Evolutionary conservation across 2,329 filamentous ascomycete species (phyloP).

Genomic region (Coniochaeta sp.): DNA sequence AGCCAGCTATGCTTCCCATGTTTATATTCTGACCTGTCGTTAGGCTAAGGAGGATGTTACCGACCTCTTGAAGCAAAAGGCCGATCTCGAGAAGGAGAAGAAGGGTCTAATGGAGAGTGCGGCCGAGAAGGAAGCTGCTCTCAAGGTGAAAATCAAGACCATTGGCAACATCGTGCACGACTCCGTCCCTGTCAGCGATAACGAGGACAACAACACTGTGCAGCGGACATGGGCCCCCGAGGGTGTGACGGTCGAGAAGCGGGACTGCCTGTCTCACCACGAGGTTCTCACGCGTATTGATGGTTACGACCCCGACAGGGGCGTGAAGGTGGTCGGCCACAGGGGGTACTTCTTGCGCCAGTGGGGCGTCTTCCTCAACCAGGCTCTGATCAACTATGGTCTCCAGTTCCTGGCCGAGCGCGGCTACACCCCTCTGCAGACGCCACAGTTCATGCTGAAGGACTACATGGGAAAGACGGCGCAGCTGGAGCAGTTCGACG

Average conservation of each 20-base stretch:
- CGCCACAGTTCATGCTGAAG: slow-evolving; percentile 90
- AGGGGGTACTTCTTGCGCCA: slow-evolving; percentile 86
- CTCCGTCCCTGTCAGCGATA: slow-evolving; percentile 73
- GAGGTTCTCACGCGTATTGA: slow-evolving; percentile 84
- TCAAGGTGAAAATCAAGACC: slow-evolving; percentile 72
- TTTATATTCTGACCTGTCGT: slow-evolving; percentile 4
- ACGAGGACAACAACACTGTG: slow-evolving; percentile 80
- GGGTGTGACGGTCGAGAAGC: slow-evolving; percentile 65
- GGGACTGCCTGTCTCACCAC: slow-evolving; percentile 79
- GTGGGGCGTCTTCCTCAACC: slow-evolving; percentile 70
- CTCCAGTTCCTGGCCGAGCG: slow-evolving; percentile 77
- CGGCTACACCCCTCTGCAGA: slow-evolving; percentile 76
- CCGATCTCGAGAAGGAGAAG: slow-evolving; percentile 71
- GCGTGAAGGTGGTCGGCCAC: slow-evolving; percentile 90
- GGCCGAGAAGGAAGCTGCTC: slow-evolving; percentile 62
- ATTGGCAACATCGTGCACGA: slow-evolving; percentile 92
- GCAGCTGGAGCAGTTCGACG: slow-evolving; percentile 94
- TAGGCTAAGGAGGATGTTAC: slow-evolving; percentile 80
- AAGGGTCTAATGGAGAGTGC: slow-evolving; percentile 70
- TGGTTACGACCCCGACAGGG: slow-evolving; percentile 87
- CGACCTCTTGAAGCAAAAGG: slow-evolving; percentile 71
- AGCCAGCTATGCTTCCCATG: background rate
- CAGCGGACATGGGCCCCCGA: slow-evolving; percentile 76
- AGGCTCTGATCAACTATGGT: slow-evolving; percentile 91
- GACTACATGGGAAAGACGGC: slow-evolving; percentile 98